Evolutionary conservation across 306 rosid genomes (phyloP).

Genomic region (Sicyos edulis): DNA sequence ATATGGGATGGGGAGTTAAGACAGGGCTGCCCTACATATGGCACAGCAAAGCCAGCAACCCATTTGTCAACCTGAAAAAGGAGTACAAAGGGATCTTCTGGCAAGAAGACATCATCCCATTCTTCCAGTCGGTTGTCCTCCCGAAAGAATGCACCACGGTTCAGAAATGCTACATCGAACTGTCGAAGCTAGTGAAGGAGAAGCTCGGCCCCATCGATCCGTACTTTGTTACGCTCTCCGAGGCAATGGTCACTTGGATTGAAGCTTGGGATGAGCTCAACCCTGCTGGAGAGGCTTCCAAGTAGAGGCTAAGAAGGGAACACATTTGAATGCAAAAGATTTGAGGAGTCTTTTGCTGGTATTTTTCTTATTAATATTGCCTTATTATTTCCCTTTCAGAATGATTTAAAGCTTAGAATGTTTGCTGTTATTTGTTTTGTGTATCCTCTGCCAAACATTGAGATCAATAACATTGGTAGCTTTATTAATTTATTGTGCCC

Average conservation of each 20-base stretch:
- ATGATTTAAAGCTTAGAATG: constrained; percentile 11
- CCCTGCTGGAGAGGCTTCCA: constrained; percentile 28
- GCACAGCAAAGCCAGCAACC: constrained; percentile 56
- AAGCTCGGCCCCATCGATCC: constrained; percentile 35
- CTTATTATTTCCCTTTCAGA: constrained; percentile 6
- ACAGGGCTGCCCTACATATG: constrained; percentile 45
- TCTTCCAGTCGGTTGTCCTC: constrained; percentile 34
- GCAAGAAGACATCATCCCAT: constrained; percentile 43
- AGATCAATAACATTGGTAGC: constrained; percentile 17
- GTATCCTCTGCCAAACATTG: constrained; percentile 21
- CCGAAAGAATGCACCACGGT: constrained; percentile 36
- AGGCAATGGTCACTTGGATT: constrained; percentile 73
- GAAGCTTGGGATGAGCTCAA: constrained; percentile 76
- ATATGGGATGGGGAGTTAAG: constrained; percentile 36
- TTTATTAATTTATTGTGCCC: not conserved
- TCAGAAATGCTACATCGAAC: constrained; percentile 39
- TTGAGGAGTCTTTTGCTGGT: constrained; percentile 8
- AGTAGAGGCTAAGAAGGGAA: constrained; percentile 9
- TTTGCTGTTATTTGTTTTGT: constrained; percentile 13
- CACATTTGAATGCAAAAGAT: constrained; percentile 8
- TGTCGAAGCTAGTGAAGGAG: constrained; percentile 37
- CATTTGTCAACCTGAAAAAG: constrained; percentile 38
- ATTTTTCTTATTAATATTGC: not conserved
- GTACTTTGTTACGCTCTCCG: constrained; percentile 50
- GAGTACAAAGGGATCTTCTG: constrained; percentile 44